Base-by-base conservation (phyloP, 371 early-diverging fungal genomes). In the Mucor piriformis region DNA sequence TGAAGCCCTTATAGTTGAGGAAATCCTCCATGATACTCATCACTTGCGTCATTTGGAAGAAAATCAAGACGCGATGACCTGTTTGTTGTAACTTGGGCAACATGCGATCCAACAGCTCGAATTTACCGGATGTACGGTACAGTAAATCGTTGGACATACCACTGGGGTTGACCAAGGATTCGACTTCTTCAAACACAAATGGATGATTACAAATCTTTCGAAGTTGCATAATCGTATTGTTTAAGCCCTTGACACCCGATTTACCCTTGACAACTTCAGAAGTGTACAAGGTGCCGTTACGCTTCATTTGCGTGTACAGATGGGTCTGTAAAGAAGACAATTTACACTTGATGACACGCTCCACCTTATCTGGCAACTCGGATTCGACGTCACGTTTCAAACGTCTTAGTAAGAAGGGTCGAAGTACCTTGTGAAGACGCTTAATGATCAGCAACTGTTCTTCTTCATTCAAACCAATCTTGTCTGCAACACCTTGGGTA, bases 191-290 rank as follows among this genome's bases (percentile, higher is more conserved):
- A 76, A 96, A 97, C 3, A 99, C 93, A 73, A 92, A 99, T 12
- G 99, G 99, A 79, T 99, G 99, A 70, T 99, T 99, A 71, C 99
- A 98, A 58, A 98, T 93, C 76, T 99, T 99, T 40, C 99, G 88
- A 34, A 99, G 85, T 74, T 99, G 99, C 99, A 99, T 98, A 59
- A 99, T 90, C 1, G 94, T 88, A 81, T 99, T 99, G 77, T 92
- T 95, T 50, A 97, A 73, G 29, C 94, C 92, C 62, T 91, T 91
- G 60, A 89, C 83, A 25, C 88, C 88, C 10, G 82, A 78, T 51
- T 67, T 68, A 8, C 77, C 75, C 34, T 59, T 59, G 13, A 51
- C 13, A 54, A 83, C 86, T 38, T 81, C 84, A 27, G 79, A 83
- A 6, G 83, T 82, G 40, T 88, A 86, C 20, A 89, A 69, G 54